A percentile compares a stretch with the other conserved stretches of the same genome.
Evolutionary conservation across 441 rosid species (phyloP).

Genomic region (Jatropha podagrica): DNA sequence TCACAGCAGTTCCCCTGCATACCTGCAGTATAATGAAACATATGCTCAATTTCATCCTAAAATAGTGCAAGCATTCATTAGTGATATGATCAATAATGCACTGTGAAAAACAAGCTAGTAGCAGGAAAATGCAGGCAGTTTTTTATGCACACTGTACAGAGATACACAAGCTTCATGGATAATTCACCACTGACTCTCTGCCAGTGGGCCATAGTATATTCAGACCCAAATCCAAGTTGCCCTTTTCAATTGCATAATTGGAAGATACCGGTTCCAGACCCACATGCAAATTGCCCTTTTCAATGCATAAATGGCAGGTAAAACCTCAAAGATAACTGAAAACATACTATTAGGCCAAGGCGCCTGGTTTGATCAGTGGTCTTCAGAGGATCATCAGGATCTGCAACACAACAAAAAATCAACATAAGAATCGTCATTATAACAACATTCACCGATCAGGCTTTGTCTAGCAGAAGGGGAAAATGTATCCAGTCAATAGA

Average conservation of each 20-base stretch:
- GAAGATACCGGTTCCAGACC: background rate
- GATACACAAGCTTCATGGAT: background rate
- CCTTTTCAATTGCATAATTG: background rate
- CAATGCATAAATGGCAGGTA: background rate
- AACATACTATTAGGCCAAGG: constrained; percentile 82
- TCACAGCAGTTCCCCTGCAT: constrained; percentile 92
- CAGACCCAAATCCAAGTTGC: background rate
- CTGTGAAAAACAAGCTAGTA: background rate
- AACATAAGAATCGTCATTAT: background rate
- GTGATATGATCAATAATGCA: background rate
- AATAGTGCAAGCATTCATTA: no score
- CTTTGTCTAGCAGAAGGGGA: background rate
- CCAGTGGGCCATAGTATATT: background rate
- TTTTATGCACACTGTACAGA: background rate
- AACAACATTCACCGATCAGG: background rate
- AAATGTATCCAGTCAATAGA: no score
- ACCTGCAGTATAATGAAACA: constrained; percentile 41
- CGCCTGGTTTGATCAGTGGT: constrained; percentile 89
- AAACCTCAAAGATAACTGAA: constrained; percentile 14
- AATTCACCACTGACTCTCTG: background rate
- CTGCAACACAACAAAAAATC: constrained; percentile 39
- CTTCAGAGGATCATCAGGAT: constrained; percentile 91
- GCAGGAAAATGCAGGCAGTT: background rate
- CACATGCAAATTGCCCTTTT: background rate
- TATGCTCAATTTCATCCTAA: background rate